Percentiles rank a stretch among this genome's conserved stretches.
Conservation (phyloP, 1,284 basidiomycete genomes). For the Irpex sp. region DNA sequence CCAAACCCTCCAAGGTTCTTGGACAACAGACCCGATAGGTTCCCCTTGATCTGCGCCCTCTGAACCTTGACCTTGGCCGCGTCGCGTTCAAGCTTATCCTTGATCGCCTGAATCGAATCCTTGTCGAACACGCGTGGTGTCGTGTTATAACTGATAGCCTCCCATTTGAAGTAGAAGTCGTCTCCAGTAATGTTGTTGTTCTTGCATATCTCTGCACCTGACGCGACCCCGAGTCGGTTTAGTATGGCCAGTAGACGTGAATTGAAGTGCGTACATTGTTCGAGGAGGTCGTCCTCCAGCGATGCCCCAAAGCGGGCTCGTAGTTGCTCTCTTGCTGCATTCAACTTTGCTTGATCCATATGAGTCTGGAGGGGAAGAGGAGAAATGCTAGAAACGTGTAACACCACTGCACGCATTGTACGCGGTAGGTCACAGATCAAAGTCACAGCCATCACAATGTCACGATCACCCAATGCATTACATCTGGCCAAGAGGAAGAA, state of each 20-base stretch:
- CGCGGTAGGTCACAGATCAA: too few species aligned
- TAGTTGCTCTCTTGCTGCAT: background rate
- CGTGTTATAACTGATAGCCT: constrained; percentile 39
- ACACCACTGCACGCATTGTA: too few species aligned
- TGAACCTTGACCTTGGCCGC: constrained; percentile 29
- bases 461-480: too few species aligned
- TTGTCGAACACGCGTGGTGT: constrained; percentile 39
- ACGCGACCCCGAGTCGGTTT: background rate
- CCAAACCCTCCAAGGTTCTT: constrained; percentile 11
- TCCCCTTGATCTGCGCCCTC: background rate
- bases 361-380: background rate
- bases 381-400: background rate
- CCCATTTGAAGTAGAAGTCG: constrained; percentile 67
- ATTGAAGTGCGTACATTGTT: constrained; percentile 5
- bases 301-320: background rate
- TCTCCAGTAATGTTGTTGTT: constrained; percentile 54
- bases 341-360: background rate
- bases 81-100: constrained; percentile 45
- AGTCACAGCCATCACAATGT: too few species aligned
- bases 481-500: background rate
- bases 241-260: background rate
- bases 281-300: constrained; percentile 6
- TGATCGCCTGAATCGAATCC: constrained; percentile 48
- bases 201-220: constrained; percentile 64
- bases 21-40: constrained; percentile 13